Evolutionary conservation across 371 early-diverging fungal genomes (phyloP), one percentile per base, ranked within the genome.

Genomic region (Rhizomucor pusillus): DNA sequence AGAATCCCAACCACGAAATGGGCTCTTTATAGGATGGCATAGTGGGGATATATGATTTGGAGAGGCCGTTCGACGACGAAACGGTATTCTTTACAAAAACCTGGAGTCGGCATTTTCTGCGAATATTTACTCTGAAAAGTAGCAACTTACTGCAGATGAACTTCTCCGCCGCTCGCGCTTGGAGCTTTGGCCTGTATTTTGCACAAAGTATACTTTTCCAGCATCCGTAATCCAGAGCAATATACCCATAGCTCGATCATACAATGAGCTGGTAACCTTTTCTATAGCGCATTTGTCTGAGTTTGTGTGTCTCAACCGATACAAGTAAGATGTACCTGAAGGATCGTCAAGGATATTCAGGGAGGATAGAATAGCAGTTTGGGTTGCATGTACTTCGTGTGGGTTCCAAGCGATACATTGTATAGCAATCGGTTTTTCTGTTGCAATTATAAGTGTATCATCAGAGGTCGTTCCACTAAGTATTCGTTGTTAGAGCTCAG

Each of bases 401-500:
- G 79, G 73, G 22, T 73, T 73, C 79, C 79, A 78, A 5, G 79
- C 71, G 24, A 78, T 69, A 44, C 69, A 65, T 51, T 78, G 79
- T 23, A 78, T 67, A 0, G 75, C 79, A 14, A 70, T 50, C 6
- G 79, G 79, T 44, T 63, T 60, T 37, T 62, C 47, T 13, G 79
- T 78, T 12, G 70, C 73, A 45, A 78, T 60, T 10, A 78, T 69
- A 3, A 78, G 47, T 1, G 67, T 69, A 50, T 78, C 75, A 33
- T 75, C 73, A 1, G 73, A 63, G 1, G 67, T 65, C 23, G 75
- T 59, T 10, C 71, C 73, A 50, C 79, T 78, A 50, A 37, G 9
- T n/a, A 20, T 16, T 16, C 16, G 3, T 33, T 16, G 25, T 46
- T 19, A 19, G 2, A 9, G 14, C 23, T 9, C 46, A 5, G 1